Percentiles rank a stretch among this genome's conserved stretches.
Conservation (phyloP, 306 rosid genomes). For the Vigna angularis region DNA sequence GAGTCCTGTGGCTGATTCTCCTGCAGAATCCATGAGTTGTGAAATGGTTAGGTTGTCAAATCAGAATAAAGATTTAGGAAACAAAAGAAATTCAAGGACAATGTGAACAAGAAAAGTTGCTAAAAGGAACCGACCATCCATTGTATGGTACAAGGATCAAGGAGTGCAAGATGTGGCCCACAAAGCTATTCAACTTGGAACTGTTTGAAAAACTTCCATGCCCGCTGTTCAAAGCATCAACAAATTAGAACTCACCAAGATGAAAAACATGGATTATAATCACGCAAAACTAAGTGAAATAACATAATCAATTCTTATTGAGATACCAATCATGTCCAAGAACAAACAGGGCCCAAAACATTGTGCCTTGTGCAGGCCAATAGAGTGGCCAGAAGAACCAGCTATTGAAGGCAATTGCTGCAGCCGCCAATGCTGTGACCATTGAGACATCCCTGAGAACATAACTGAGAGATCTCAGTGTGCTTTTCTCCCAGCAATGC, state of each 20-base stretch:
- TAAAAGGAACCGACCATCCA: constrained; percentile 72
- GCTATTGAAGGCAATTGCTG: constrained; percentile 54
- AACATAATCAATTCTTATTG: background rate
- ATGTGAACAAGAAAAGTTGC: constrained; percentile 2
- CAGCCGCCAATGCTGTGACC: constrained; percentile 52
- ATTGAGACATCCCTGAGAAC: constrained; percentile 67
- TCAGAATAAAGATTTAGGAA: constrained; percentile 10
- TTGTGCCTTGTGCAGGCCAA: constrained; percentile 88
- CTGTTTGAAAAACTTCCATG: constrained; percentile 97
- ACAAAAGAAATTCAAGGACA: background rate
- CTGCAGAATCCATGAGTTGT: constrained; percentile 45
- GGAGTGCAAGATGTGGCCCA: constrained; percentile 94
- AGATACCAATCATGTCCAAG: constrained; percentile 92
- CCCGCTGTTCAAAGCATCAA: constrained; percentile 62
- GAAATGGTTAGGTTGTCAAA: background rate
- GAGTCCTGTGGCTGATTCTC: constrained; percentile 97
- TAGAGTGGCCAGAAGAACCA: constrained; percentile 79
- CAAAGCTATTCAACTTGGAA: constrained; percentile 55
- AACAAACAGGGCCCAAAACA: constrained; percentile 99
- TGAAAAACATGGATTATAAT: background rate
- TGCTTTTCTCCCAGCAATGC: constrained; percentile 88
- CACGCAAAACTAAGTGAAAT: background rate
- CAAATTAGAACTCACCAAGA: background rate
- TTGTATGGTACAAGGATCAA: constrained; percentile 88
- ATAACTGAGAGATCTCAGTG: constrained; percentile 78